Evolutionary conservation across 1,139 yeast genomes (phyloP), one percentile per base, ranked within the genome.

Genomic region (Candida sanyaensis): DNA sequence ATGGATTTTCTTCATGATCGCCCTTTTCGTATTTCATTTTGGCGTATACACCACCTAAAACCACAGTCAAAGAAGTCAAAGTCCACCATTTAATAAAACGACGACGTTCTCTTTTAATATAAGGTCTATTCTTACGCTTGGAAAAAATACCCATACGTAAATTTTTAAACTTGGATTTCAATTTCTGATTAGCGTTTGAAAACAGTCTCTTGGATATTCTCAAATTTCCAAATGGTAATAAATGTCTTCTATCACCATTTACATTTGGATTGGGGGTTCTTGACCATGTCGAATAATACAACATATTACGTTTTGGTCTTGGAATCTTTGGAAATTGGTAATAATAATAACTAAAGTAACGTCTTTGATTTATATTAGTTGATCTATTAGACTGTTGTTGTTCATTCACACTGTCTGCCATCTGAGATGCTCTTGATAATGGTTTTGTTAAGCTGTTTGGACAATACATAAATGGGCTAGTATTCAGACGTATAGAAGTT

Each of bases 11-110:
- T 9, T 69, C 72, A 32, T 62, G 71, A 8, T 60, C 61, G 37
- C 70, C 69, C 30, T 65, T 57, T 47, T 74, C 81, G 53, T 72
- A 71, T 48, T 67, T 71, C 48, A 78, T 71, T 55, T 79, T 80
- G 13, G 84, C 77, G 3, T 84, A 81, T 39, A 84, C 85, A 12
- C 88, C 88, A 50, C 85, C 83, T 54, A 85, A 73, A 10, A 85
- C 80, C 36, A 85, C 73, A 0, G 87, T 77, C 48, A 85, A 76
- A 0, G 88, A 81, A 6, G 88, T 83, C 37, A 85, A 65, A 1
- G 88, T 83, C 80, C 88, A 83, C 84, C 89, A 85, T 56, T 83
- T 79, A 51, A 83, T 77, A 57, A 83, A 76, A 40, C 75, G 69
- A 50, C 81, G 71, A 48, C 78, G 65, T 52, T 76, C 80, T 50